Conservation (phyloP, 2,329 filamentous ascomycete species). For the Sporothrix euskadiensis region DNA sequence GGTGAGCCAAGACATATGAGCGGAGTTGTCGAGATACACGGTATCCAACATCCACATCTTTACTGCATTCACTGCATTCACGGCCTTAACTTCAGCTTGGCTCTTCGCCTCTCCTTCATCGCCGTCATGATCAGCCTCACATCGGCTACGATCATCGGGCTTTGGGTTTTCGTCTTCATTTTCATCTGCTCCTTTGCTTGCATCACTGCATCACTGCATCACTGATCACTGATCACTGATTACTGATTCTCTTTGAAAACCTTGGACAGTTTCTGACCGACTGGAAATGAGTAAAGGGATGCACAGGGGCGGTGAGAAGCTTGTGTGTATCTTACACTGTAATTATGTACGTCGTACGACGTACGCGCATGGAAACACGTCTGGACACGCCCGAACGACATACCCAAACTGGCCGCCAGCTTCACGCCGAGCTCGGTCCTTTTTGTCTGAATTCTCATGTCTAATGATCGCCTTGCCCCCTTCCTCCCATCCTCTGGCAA, state of each 20-base stretch:
- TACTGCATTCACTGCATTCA: not conserved
- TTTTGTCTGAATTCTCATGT: not conserved
- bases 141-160: not conserved
- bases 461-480: not conserved
- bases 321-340: not conserved
- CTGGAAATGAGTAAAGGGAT: constrained; percentile 21
- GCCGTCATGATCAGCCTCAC: not conserved
- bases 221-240: too few species aligned
- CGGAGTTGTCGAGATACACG: not conserved
- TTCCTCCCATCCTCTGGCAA: constrained; percentile 4
- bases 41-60: too few species aligned
- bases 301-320: constrained; percentile 5
- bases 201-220: not conserved
- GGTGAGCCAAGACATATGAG: not conserved
- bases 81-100: not conserved
- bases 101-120: not conserved
- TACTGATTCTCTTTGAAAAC: too few species aligned
- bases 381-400: not conserved
- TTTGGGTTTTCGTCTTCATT: not conserved
- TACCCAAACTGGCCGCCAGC: not conserved
- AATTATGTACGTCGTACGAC: too few species aligned
- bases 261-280: constrained; percentile 6
- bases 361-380: constrained; percentile 1
- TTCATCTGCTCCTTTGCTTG: not conserved
- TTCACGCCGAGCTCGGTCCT: constrained; percentile 3